Percentiles rank a stretch among this genome's conserved stretches.
Evolutionary conservation across 192 early-diverging fungal genomes (phyloP).

Genomic region (Backusella macrospora): DNA sequence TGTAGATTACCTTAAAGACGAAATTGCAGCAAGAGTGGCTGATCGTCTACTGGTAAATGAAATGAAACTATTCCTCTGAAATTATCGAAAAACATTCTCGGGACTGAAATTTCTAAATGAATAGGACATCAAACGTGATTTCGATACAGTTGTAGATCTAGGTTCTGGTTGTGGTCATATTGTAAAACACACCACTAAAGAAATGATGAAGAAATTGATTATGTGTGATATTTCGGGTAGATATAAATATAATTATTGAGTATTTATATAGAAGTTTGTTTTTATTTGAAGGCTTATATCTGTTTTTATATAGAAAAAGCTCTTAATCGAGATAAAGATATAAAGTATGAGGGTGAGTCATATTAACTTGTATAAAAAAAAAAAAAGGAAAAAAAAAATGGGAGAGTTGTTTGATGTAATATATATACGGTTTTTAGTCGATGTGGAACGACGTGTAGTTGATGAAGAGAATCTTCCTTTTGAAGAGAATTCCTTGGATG

Average conservation of each 20-base stretch:
- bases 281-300: neutral
- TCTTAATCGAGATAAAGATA: constrained; percentile 58
- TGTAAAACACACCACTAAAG: constrained; percentile 76
- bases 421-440: constrained; percentile 47
- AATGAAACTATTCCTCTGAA: neutral
- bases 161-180: constrained; percentile 90
- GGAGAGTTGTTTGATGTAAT: neutral
- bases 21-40: constrained; percentile 83
- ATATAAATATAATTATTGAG: neutral
- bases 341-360: constrained; percentile 33
- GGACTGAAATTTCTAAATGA: neutral
- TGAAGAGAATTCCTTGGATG: constrained; percentile 83
- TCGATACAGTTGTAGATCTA: constrained; percentile 84
- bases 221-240: constrained; percentile 85
- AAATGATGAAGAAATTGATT: constrained; percentile 81
- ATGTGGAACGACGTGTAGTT: constrained; percentile 75
- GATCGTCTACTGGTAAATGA: constrained; percentile 78
- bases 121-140: constrained; percentile 90
- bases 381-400: neutral
- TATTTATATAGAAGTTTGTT: neutral
- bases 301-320: constrained; percentile 39
- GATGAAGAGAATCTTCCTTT: constrained; percentile 87
- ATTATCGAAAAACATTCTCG: neutral
- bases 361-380: neutral
- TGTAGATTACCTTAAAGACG: constrained; percentile 92